A percentile compares a stretch with the other conserved stretches of the same genome.
phyloP scores from a whole-genome alignment of 371 early-diverging fungal species.

The Mucor indicus region DNA sequence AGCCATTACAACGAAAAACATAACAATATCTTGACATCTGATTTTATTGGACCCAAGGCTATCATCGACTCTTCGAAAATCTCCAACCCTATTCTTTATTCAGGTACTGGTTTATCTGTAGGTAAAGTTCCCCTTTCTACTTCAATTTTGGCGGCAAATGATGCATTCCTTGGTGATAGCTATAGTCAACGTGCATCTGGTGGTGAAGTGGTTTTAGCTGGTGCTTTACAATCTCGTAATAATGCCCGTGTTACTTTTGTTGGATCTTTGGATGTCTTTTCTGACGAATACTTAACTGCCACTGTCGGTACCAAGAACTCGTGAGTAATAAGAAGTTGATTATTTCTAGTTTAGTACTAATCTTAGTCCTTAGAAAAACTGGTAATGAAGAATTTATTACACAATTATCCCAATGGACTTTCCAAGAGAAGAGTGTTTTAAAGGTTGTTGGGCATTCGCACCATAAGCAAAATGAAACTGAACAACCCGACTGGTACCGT shows the following conservation, averaged over 20 bases:
- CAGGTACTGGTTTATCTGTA: conserved; percentile 74
- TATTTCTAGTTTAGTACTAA: no score
- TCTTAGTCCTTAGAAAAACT: conserved; percentile 24
- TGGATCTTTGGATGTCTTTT: conserved; percentile 81
- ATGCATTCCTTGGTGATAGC: conserved; percentile 57
- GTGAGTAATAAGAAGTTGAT: neutral
- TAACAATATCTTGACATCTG: conserved; percentile 33
- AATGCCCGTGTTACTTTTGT: conserved; percentile 86
- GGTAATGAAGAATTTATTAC: conserved; percentile 73
- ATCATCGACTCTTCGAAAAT: conserved; percentile 29
- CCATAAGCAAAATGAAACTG: conserved; percentile 65
- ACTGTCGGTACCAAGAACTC: conserved; percentile 17
- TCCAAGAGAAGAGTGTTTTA: conserved; percentile 91
- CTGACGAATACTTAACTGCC: conserved; percentile 47
- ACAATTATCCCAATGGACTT: conserved; percentile 84
- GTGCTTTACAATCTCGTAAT: conserved; percentile 83
- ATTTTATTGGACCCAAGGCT: conserved; percentile 24
- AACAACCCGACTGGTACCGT: conserved; percentile 75
- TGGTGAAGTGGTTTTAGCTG: conserved; percentile 63
- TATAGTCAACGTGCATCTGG: conserved; percentile 16
- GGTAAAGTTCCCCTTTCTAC: conserved; percentile 57
- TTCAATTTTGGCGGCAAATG: conserved; percentile 63
- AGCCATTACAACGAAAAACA: conserved; percentile 48
- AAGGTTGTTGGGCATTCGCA: conserved; percentile 61
- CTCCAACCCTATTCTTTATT: conserved; percentile 62